A percentile compares a stretch with the other conserved stretches of the same genome.
Evolutionary conservation across 805 yeast genomes (phyloP).

Genomic region (Wickerhamomyces chaumierensis): DNA sequence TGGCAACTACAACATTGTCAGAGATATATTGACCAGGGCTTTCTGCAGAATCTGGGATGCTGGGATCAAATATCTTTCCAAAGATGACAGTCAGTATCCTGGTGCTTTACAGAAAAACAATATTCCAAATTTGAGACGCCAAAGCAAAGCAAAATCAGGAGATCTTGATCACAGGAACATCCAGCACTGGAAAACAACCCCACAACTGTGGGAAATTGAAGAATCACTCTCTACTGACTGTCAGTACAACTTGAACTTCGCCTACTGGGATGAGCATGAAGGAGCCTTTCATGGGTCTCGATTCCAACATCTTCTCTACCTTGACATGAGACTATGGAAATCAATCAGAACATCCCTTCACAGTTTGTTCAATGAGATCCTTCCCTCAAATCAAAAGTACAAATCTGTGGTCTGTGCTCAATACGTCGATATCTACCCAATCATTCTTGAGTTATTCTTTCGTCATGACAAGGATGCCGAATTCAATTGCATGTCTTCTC

Average conservation of each 20-base stretch:
- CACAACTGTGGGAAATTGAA: conserved; percentile 34
- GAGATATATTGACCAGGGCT: conserved; percentile 43
- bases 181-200: neutral
- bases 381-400: conserved; percentile 48
- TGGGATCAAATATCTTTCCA: conserved; percentile 28
- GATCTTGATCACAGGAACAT: neutral
- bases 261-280: conserved; percentile 1
- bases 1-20: conserved; percentile 33
- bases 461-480: conserved; percentile 73
- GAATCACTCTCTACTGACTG: conserved; percentile 32
- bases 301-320: conserved; percentile 32
- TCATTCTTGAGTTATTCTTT: conserved; percentile 57
- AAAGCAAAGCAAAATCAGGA: neutral
- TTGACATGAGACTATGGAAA: conserved; percentile 69
- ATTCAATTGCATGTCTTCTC: conserved; percentile 50
- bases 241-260: conserved; percentile 23
- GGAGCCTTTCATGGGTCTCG: conserved; percentile 26
- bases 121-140: conserved; percentile 7
- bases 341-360: conserved; percentile 44
- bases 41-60: conserved; percentile 51
- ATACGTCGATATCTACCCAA: conserved; percentile 76
- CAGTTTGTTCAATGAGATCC: conserved; percentile 50
- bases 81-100: neutral
- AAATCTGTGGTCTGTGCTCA: conserved; percentile 59
- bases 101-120: conserved; percentile 8